Percentiles rank a stretch among this genome's conserved stretches.
Evolutionary conservation across 345 rosid genomes (phyloP).

Genomic region (Populus alba): DNA sequence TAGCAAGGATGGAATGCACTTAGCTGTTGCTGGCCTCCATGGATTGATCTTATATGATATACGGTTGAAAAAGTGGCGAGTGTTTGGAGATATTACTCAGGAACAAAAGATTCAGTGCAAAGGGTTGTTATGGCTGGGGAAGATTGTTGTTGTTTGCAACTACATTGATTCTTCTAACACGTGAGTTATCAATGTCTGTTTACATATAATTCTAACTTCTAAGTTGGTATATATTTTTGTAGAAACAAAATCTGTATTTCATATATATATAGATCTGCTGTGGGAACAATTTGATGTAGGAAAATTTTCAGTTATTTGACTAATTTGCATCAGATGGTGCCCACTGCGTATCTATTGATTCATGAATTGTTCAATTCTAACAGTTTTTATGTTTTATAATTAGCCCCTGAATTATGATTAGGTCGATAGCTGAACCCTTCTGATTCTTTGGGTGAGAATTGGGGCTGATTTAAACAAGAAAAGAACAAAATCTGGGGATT

Average conservation of each 20-base stretch:
- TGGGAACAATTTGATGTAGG: neutral
- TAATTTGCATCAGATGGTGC: neutral
- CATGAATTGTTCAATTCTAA: neutral
- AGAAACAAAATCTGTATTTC: neutral
- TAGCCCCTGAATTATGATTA: neutral
- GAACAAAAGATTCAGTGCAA: constrained; percentile 93
- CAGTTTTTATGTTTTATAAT: neutral
- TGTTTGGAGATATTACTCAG: constrained; percentile 93
- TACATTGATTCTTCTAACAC: constrained; percentile 62
- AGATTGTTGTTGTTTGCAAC: constrained; percentile 94
- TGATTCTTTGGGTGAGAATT: neutral
- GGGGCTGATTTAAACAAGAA: neutral
- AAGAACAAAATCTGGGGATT: neutral
- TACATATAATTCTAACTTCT: constrained; percentile 1
- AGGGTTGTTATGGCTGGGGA: constrained; percentile 94
- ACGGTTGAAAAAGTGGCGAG: constrained; percentile 81
- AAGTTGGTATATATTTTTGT: constrained; percentile 9
- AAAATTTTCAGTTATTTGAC: neutral
- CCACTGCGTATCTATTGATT: neutral
- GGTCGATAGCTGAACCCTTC: neutral
- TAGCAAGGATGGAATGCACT: constrained; percentile 91
- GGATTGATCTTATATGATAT: constrained; percentile 89
- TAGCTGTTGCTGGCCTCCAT: constrained; percentile 93
- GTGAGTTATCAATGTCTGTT: constrained; percentile 46
- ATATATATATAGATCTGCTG: neutral